Conservation (phyloP, 1,139 yeast species). For the Pichia sorboxylosa region DNA sequence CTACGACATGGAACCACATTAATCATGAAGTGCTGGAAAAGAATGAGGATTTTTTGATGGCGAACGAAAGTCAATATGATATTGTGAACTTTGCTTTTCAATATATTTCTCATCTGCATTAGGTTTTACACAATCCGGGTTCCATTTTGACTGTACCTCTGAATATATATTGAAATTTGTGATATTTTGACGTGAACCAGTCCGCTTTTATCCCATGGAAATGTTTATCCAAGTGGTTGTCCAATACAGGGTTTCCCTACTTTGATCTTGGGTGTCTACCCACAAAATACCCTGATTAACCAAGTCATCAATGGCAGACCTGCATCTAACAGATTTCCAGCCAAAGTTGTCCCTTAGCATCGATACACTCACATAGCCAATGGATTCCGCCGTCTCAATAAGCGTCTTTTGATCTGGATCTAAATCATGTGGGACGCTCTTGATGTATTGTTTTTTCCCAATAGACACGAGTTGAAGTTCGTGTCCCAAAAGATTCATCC, state of each 20-base stretch:
- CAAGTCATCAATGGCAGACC: constrained; percentile 63
- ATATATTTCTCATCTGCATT: constrained; percentile 58
- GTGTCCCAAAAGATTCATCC: constrained; percentile 21
- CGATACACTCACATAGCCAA: constrained; percentile 54
- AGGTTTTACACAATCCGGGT: no score
- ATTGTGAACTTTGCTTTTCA: constrained; percentile 86
- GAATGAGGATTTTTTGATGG: constrained; percentile 67
- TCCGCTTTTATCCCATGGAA: no score
- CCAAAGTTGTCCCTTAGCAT: constrained; percentile 57
- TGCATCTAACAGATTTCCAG: constrained; percentile 59
- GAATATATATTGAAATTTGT: neutral
- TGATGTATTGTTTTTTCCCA: constrained; percentile 24
- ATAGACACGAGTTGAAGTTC: constrained; percentile 25
- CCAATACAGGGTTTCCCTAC: constrained; percentile 51
- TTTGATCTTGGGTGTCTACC: constrained; percentile 54
- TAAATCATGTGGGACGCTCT: constrained; percentile 35
- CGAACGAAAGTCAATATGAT: constrained; percentile 56
- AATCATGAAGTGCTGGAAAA: constrained; percentile 45
- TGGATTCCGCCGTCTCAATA: constrained; percentile 59
- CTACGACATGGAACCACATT: constrained; percentile 95
- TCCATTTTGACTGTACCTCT: no score
- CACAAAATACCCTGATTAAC: constrained; percentile 71
- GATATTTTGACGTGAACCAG: neutral
- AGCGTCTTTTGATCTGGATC: constrained; percentile 57
- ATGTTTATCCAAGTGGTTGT: constrained; percentile 40